Conservation (phyloP, 2,329 filamentous ascomycete species). For the Beauveria varroae region DNA sequence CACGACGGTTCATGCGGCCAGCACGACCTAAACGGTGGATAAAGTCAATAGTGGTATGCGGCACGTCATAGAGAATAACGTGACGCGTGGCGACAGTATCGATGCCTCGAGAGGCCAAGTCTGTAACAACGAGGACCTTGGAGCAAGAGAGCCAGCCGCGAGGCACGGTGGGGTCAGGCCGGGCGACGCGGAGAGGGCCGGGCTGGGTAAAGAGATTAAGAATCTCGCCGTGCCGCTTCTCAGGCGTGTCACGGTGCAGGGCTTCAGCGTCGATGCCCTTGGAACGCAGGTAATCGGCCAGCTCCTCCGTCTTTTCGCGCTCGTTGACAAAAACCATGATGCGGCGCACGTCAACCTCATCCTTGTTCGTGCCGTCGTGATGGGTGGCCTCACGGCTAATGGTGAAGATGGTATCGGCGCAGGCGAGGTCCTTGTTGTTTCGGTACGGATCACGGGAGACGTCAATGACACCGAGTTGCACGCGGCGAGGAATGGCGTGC, state of each 20-base stretch:
- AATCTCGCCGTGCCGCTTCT: slow-evolving; percentile 69
- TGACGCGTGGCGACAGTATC: slow-evolving; percentile 87
- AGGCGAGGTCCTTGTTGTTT: slow-evolving; percentile 87
- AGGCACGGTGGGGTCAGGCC: slow-evolving; percentile 21
- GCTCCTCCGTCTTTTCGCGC: slow-evolving; percentile 75
- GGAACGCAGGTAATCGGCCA: slow-evolving; percentile 68
- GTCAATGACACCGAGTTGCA: slow-evolving; percentile 89
- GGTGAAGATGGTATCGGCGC: slow-evolving; percentile 89
- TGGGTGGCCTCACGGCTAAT: slow-evolving; percentile 69
- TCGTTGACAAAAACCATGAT: slow-evolving; percentile 97
- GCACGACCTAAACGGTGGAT: slow-evolving; percentile 91
- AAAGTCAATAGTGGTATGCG: slow-evolving; percentile 95
- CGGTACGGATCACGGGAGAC: slow-evolving; percentile 87
- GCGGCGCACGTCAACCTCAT: slow-evolving; percentile 62
- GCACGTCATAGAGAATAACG: slow-evolving; percentile 94
- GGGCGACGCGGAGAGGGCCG: slow-evolving; percentile 30
- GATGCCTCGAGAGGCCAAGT: slow-evolving; percentile 85
- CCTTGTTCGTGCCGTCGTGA: slow-evolving; percentile 49
- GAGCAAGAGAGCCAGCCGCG: slow-evolving; percentile 60
- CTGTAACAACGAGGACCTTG: slow-evolving; percentile 89
- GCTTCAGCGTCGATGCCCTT: slow-evolving; percentile 88
- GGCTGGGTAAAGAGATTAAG: slow-evolving; percentile 64
- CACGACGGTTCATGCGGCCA: slow-evolving; percentile 85
- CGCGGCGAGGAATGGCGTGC: slow-evolving; percentile 88
- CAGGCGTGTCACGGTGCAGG: slow-evolving; percentile 75